Percentiles rank a stretch among this genome's conserved stretches.
Conservation (phyloP, 371 early-diverging fungal species). For the Nematocida ausubeli region DNA sequence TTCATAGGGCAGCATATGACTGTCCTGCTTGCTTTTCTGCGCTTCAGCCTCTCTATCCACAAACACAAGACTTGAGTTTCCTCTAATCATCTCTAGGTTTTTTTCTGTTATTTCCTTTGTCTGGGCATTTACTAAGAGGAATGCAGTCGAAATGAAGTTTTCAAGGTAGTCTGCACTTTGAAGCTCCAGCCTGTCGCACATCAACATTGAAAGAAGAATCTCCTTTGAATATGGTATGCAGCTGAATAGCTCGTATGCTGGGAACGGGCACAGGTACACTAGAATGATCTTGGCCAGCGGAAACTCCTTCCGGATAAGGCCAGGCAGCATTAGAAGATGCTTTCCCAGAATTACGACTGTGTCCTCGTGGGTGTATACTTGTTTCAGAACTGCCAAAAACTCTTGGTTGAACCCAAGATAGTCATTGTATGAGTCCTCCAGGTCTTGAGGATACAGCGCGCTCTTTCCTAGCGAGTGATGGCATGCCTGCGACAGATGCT, state of each 20-base stretch:
- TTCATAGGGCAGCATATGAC: conserved; percentile 2
- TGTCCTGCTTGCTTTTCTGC: background rate
- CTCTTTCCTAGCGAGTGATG: conserved; percentile 44
- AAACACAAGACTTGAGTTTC: conserved; percentile 33
- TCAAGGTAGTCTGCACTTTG: conserved; percentile 28
- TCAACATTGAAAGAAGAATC: conserved; percentile 25
- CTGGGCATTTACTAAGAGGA: conserved; percentile 44
- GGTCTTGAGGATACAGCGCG: conserved; percentile 38
- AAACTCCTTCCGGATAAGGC: conserved; percentile 28
- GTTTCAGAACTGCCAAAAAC: conserved; percentile 11
- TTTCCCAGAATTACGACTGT: conserved; percentile 40
- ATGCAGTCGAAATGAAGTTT: conserved; percentile 46
- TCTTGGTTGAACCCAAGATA: conserved; percentile 39
- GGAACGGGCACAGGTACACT: conserved; percentile 45
- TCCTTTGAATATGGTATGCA: conserved; percentile 51
- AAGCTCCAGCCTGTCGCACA: conserved; percentile 24
- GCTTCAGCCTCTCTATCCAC: background rate
- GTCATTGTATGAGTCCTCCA: conserved; percentile 39
- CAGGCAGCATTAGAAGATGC: conserved; percentile 48
- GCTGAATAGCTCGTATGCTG: conserved; percentile 47
- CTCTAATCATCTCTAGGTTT: conserved; percentile 36
- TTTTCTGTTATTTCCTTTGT: conserved; percentile 19
- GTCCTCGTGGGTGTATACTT: conserved; percentile 7
- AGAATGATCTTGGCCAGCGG: conserved; percentile 18
- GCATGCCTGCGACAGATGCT: conserved; percentile 46